Evolutionary conservation across 2,329 filamentous ascomycete species (phyloP), one percentile per base, ranked within the genome.

Genomic region (Plectosphaerella sp.): DNA sequence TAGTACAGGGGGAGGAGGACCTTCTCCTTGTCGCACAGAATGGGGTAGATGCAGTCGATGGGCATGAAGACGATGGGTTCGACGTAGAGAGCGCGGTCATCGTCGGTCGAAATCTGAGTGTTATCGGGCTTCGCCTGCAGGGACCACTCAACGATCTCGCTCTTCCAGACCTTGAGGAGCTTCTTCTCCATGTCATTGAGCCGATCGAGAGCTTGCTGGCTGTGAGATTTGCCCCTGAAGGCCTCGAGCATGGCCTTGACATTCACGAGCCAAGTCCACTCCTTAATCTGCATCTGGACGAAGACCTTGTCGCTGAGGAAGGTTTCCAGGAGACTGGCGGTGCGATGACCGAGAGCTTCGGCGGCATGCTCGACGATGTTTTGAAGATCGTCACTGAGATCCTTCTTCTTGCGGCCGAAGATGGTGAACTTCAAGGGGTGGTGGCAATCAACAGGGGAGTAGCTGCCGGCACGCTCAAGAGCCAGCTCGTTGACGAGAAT

Each of bases 401-500:
- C 61, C 3, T 76, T 74, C n/a, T 71, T 60, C 10, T 64, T 67
- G 28, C 82, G 76, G 37, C 79, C 76, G 60, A 73, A 80, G 45
- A 68, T 53, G 33, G 69, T 68, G 41, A 63, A 66, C 24, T 49
- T 55, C 46, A 42, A 45, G 39, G 25, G 5, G 18, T 46, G 18
- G 62, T 64, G 8, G 72, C 66, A 22, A 71, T 22, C 22, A 5
- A 22, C 22, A 22, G 22, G 22, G 22, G 22, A 22, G 22, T 22
- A 22, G 22, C 5, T 22, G 22, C 22, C 22, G 22, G 22, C 22
- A 5, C 22, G 62, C 41, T 70, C 71, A 12, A 87, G 60, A 4
- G 83, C 84, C 49, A 79, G 72, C 60, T 89, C 85, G 16, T 78
- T 82, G 20, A 87, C 84, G 5, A 88, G 71, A 24, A 86, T 76